These are phyloP conservation scores for Kluyveromyces nonfermentans DNA, from an alignment of 805 yeast species.

Conservation along the genomic window DNA sequence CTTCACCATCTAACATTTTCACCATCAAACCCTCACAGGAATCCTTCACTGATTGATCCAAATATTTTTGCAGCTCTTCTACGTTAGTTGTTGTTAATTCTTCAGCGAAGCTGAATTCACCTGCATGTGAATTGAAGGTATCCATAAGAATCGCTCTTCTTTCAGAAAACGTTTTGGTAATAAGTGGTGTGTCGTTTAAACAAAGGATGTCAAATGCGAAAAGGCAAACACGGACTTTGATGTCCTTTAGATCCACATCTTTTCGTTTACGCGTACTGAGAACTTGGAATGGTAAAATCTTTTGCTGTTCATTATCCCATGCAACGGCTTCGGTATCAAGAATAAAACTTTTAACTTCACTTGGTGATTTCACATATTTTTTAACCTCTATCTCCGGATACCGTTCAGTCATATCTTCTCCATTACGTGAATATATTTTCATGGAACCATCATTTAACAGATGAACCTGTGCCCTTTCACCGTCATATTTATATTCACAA, in stretches of 20 bases:
- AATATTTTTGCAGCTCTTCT: slow-evolving; percentile 70
- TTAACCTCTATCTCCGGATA: slow-evolving; percentile 84
- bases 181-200: slow-evolving; percentile 61
- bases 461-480: slow-evolving; percentile 96
- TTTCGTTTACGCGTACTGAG: slow-evolving; percentile 90
- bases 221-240: slow-evolving; percentile 83
- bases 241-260: slow-evolving; percentile 78
- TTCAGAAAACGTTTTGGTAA: slow-evolving; percentile 56
- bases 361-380: slow-evolving; percentile 38
- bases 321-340: slow-evolving; percentile 97
- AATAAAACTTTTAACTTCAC: slow-evolving; percentile 48
- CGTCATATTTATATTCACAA: slow-evolving; percentile 95
- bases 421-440: slow-evolving; percentile 81
- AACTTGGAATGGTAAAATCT: slow-evolving; percentile 88
- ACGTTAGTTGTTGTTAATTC: slow-evolving; percentile 55
- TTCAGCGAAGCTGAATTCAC: slow-evolving; percentile 77
- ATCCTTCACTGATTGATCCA: slow-evolving; percentile 83
- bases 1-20: slow-evolving; percentile 71
- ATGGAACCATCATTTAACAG: slow-evolving; percentile 54
- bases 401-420: slow-evolving; percentile 93
- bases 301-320: slow-evolving; percentile 72
- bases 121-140: slow-evolving; percentile 52
- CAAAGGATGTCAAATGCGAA: slow-evolving; percentile 86
- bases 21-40: slow-evolving; percentile 96
- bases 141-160: slow-evolving; percentile 55